Base-by-base conservation (phyloP, 495 filamentous ascomycete species). In the Trichoderma orchidacearum region DNA sequence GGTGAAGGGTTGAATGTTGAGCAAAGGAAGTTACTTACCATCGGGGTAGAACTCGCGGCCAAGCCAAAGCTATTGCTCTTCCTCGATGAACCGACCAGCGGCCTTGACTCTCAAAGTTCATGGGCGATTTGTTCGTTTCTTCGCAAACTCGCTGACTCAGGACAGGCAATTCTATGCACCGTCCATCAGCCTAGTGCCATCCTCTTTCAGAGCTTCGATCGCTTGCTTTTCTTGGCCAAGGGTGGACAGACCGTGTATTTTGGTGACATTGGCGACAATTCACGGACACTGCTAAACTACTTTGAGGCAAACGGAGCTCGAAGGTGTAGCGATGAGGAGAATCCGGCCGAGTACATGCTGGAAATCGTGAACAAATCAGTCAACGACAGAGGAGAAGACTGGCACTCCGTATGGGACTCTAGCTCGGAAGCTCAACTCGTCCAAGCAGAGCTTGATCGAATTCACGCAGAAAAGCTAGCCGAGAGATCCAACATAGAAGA, bases 191-290 rank as follows among this genome's bases (percentile, higher is more conserved):
- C 64, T 1, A 80, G 78, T 0, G 74, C 79, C 3, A 73, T 80
- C 9, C 69, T 87, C 1, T 86, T 87, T 58, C 72, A 78, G 29
- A 65, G 81, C 57, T 87, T 87, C 60, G 84, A 87, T 59, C 76
- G 75, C 15, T 64, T 88, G 0, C 69, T 89, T 1, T 84, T 90
- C 62, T 70, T 89, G n/a, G 82, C 81, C 6, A 76, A 71, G n/a
- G 87, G 86, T 57, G 88, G 88, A 32, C 78, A 72, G 62, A 85
- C 85, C 1, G 85, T 91, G n/a, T 90, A 92, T 68, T 91, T 89
- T 65, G 87, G 87, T 35, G 81, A 87, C 3, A 84, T 91, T 35
- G 87, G 87, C 6, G 70, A 83, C 35, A 81, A 85, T 65, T 87
- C 85, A 0, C 70, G 73, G 12, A 83, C 73, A 11, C 63, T 91